These are phyloP conservation scores for Russula dissimulans DNA, from an alignment of 768 basidiomycete genomes.

Conservation along the genomic window DNA sequence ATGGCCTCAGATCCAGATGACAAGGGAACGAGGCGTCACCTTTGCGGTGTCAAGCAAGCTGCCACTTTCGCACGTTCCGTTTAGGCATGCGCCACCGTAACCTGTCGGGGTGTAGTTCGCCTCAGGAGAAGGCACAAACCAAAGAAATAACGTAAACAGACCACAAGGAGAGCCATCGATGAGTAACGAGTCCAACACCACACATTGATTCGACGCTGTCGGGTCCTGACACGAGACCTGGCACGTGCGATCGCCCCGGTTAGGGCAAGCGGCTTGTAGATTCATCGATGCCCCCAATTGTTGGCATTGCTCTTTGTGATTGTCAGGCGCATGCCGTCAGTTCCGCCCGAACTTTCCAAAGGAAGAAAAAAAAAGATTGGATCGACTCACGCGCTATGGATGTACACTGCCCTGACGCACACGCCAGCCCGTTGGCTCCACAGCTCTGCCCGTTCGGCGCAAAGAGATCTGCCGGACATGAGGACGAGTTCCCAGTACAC, in stretches of 20 bases:
- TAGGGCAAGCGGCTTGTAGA: conserved; percentile 57
- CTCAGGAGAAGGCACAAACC: conserved; percentile 8
- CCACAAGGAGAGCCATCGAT: conserved; percentile 82
- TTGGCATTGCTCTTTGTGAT: conserved; percentile 58
- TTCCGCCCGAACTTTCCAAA: background rate
- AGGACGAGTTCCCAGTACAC: conserved; percentile 66
- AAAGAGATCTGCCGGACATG: conserved; percentile 60
- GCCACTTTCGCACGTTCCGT: conserved; percentile 54
- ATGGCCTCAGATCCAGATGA: background rate
- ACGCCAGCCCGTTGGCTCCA: conserved; percentile 52
- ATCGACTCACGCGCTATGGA: conserved; percentile 49
- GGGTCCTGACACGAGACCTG: conserved; percentile 79
- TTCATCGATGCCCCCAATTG: conserved; percentile 63
- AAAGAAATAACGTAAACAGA: conserved; percentile 27
- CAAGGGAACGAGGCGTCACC: conserved; percentile 28
- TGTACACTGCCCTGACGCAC: conserved; percentile 74
- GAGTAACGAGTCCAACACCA: conserved; percentile 59
- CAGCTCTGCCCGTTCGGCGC: conserved; percentile 61
- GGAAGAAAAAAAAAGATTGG: background rate
- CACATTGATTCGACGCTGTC: conserved; percentile 45
- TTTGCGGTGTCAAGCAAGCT: conserved; percentile 51
- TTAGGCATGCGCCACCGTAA: conserved; percentile 59
- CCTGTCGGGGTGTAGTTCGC: conserved; percentile 32
- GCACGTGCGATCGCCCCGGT: conserved; percentile 54
- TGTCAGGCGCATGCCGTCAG: conserved; percentile 6